A percentile compares a stretch with the other conserved stretches of the same genome.
These are phyloP conservation scores for Uronychia setigera DNA, from an alignment of 73 alveolate genomes.

Conservation along the genomic window DNA sequence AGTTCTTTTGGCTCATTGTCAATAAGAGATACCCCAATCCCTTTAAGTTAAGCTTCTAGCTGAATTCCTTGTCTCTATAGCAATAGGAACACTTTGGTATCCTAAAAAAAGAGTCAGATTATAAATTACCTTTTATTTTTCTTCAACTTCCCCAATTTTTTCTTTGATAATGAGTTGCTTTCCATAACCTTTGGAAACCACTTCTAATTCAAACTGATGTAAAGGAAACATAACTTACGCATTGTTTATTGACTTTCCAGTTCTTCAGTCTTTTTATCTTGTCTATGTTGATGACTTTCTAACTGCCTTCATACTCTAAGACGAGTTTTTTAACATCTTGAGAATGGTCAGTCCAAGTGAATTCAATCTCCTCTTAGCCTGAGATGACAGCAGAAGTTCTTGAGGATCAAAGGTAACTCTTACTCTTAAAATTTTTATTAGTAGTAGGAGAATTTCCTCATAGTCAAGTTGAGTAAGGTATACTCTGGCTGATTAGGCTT, in stretches of 20 bases:
- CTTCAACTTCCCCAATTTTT: slow-evolving; percentile 6
- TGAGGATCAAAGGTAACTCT: background rate
- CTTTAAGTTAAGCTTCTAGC: slow-evolving; percentile 71
- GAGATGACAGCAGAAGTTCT: background rate
- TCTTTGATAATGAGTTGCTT: slow-evolving; percentile 14
- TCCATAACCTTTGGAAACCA: slow-evolving; percentile 18
- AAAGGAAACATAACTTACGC: background rate
- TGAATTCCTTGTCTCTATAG: slow-evolving; percentile 32
- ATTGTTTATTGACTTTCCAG: background rate
- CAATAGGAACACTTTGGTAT: too few relatives aligned
- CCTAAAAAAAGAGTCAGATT: too few relatives aligned
- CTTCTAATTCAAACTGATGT: background rate
- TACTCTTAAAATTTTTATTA: background rate
- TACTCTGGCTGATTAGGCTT: slow-evolving; percentile 66
- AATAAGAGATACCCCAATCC: slow-evolving; percentile 86
- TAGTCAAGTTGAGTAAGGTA: slow-evolving; percentile 33
- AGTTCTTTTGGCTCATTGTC: slow-evolving; percentile 91
- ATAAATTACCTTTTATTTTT: slow-evolving; percentile 6
- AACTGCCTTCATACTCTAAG: slow-evolving; percentile 30
- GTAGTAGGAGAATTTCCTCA: background rate
- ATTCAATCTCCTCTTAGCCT: slow-evolving; percentile 23
- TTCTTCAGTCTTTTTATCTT: slow-evolving; percentile 21
- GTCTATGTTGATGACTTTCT: slow-evolving; percentile 34
- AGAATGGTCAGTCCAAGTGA: slow-evolving; percentile 56
- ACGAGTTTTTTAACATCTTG: slow-evolving; percentile 25